A percentile compares a stretch with the other conserved stretches of the same genome.
phyloP scores from a whole-genome alignment of 2,329 filamentous ascomycete species.

The Alternaria tenuissima region DNA sequence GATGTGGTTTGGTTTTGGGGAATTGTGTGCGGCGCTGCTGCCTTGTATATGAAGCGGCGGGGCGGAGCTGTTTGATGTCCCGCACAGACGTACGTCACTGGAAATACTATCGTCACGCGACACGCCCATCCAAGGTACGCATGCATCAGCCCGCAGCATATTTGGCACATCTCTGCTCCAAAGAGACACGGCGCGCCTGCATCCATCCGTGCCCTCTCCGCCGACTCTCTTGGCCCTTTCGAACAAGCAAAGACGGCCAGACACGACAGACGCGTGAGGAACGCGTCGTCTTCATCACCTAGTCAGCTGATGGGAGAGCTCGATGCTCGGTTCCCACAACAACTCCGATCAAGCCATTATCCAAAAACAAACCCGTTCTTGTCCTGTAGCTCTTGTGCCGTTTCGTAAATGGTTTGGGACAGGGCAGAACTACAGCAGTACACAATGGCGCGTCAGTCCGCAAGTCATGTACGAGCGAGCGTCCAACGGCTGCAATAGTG shows the following conservation, averaged over 20 bases:
- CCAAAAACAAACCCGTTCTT: too few species aligned
- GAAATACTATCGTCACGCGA: constrained; percentile 15
- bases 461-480: too few species aligned
- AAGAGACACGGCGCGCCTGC: not conserved
- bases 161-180: not conserved
- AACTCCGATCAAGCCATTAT: too few species aligned
- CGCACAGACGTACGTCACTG: constrained; percentile 25
- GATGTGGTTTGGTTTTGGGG: not conserved
- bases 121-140: constrained; percentile 2
- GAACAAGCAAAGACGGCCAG: not conserved
- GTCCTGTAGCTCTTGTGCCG: too few species aligned
- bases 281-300: not conserved
- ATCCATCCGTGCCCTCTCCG: not conserved
- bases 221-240: not conserved
- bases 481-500: too few species aligned
- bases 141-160: constrained; percentile 5
- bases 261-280: not conserved
- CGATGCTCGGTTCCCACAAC: too few species aligned
- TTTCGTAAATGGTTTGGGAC: too few species aligned
- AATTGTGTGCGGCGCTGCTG: constrained; percentile 10
- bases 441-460: too few species aligned
- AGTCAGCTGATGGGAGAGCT: too few species aligned
- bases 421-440: too few species aligned
- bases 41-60: constrained; percentile 22
- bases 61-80: constrained; percentile 16